Evolutionary conservation across 257 asterid genomes (phyloP).

Genomic region (Primulina huaijiensis): DNA sequence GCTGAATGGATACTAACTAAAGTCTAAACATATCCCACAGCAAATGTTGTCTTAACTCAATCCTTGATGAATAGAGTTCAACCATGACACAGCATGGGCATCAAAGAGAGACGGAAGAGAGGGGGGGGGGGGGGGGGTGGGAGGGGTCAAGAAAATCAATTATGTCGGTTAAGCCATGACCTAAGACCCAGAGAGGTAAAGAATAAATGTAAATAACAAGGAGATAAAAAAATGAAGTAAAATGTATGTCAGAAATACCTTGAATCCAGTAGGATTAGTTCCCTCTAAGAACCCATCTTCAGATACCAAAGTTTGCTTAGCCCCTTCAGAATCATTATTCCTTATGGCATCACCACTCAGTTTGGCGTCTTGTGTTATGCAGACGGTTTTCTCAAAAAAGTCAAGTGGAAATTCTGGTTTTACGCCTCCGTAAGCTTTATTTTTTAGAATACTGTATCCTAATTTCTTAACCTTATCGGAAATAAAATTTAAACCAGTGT

Average conservation of each 20-base stretch:
- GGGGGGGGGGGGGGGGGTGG: too few species aligned
- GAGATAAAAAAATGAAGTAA: slow-evolving; percentile 20
- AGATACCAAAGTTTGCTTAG: slow-evolving; percentile 84
- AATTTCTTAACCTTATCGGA: slow-evolving; percentile 86
- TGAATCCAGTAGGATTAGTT: slow-evolving; percentile 80
- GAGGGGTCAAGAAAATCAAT: not conserved
- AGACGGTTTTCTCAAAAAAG: slow-evolving; percentile 83
- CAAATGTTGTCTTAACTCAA: not conserved
- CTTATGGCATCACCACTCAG: slow-evolving; percentile 83
- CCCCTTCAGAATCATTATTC: slow-evolving; percentile 93
- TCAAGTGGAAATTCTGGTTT: slow-evolving; percentile 98
- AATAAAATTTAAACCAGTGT: slow-evolving; percentile 53
- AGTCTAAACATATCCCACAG: too few species aligned
- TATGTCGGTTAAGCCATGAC: not conserved
- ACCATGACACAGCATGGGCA: not conserved
- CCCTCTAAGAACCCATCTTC: slow-evolving; percentile 98
- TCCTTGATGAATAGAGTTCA: not conserved
- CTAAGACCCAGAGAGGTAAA: slow-evolving; percentile 18
- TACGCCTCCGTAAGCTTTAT: slow-evolving; percentile 80
- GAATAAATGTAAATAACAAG: slow-evolving; percentile 1
- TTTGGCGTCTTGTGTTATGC: slow-evolving; percentile 89
- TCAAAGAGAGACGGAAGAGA: not conserved
- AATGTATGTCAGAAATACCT: slow-evolving; percentile 48
- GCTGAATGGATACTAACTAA: too few species aligned
- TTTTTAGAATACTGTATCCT: slow-evolving; percentile 82